Evolutionary conservation across 108 stramenopile genomes (phyloP).

Genomic region (Conticribra guillardii): DNA sequence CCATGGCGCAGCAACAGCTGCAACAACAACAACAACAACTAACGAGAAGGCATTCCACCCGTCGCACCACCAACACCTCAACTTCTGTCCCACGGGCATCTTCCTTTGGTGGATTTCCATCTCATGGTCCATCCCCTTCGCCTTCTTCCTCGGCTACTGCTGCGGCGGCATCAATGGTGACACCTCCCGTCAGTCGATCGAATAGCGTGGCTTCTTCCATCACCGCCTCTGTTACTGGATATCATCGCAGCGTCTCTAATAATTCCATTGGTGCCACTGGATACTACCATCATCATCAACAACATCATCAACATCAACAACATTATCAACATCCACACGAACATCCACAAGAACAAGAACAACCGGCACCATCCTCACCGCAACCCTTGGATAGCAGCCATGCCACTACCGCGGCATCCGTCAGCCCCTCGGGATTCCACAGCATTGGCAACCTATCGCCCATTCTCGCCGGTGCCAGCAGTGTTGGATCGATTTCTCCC

Average conservation of each 20-base stretch:
- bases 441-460: not conserved
- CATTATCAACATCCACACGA: no score
- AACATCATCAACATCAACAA: no score
- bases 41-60: not conserved
- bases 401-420: no score
- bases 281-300: no score
- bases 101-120: constrained; percentile 3
- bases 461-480: not conserved
- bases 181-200: constrained; percentile 14
- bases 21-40: constrained; percentile 4
- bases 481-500: not conserved
- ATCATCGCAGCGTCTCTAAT: not conserved
- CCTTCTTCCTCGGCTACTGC: not conserved
- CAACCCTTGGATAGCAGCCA: no score
- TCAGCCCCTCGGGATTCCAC: not conserved
- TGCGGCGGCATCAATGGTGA: constrained; percentile 5
- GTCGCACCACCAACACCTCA: not conserved
- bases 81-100: not conserved
- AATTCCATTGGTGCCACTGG: no score
- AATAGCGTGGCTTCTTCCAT: constrained; percentile 9
- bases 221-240: not conserved
- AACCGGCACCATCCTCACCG: no score
- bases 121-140: not conserved
- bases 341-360: no score
- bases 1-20: not conserved